Evolutionary conservation across 768 basidiomycete genomes (phyloP).

Genomic region (Psilocybe azurescens): DNA sequence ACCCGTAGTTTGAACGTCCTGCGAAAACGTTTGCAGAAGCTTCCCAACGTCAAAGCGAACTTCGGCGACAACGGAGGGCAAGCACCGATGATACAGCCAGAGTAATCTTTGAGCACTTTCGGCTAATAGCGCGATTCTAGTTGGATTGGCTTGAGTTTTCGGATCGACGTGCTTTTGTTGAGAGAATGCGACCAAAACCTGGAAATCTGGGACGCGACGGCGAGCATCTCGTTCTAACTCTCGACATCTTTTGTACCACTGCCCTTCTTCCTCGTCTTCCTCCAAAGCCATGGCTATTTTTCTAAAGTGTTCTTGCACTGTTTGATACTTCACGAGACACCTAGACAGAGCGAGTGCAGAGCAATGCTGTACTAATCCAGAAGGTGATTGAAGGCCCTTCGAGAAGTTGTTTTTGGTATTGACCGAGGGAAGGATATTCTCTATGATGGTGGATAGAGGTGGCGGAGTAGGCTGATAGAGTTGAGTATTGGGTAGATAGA

Average conservation of each 20-base stretch:
- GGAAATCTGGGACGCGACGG: slow-evolving; percentile 83
- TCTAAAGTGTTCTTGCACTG: slow-evolving; percentile 54
- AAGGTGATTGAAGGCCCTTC: slow-evolving; percentile 77
- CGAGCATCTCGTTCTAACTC: slow-evolving; percentile 82
- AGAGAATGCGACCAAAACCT: slow-evolving; percentile 83
- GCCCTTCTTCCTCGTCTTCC: slow-evolving; percentile 65
- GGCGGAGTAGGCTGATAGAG: slow-evolving; percentile 79
- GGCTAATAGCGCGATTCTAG: slow-evolving; percentile 64
- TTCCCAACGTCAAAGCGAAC: slow-evolving; percentile 88
- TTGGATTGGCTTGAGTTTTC: slow-evolving; percentile 27
- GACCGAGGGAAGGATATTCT: slow-evolving; percentile 80
- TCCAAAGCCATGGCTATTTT: slow-evolving; percentile 58
- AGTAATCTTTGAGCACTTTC: slow-evolving; percentile 84
- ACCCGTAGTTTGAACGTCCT: slow-evolving; percentile 4
- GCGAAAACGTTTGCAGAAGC: slow-evolving; percentile 56
- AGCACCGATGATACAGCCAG: slow-evolving; percentile 82
- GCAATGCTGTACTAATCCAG: slow-evolving; percentile 84
- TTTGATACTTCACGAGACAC: slow-evolving; percentile 73
- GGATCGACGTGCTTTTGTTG: slow-evolving; percentile 49
- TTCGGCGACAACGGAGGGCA: slow-evolving; percentile 78
- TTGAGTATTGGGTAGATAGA: slow-evolving; percentile 52
- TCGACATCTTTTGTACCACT: slow-evolving; percentile 68
- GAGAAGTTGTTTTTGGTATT: slow-evolving; percentile 78
- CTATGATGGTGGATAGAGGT: slow-evolving; percentile 68
- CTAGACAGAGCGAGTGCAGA: slow-evolving; percentile 80